These are phyloP conservation scores for Gentiana macrophylla DNA, from an alignment of 257 asterid genomes.

Conservation along the genomic window DNA sequence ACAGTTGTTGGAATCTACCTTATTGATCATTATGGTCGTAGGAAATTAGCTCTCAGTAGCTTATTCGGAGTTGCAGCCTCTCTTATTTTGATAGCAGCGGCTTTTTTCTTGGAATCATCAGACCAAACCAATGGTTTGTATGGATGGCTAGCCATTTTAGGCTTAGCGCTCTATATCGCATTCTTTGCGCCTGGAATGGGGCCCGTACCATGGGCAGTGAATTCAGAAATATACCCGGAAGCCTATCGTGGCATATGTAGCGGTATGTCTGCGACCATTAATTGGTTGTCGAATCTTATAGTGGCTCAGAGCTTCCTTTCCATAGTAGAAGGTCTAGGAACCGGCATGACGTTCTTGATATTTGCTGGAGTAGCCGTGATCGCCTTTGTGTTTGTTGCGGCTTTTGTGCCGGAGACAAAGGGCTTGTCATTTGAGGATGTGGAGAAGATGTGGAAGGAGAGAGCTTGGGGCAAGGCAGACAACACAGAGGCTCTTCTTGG, in stretches of 20 bases:
- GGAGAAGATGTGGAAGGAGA: slow-evolving; percentile 71
- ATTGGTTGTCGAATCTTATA: slow-evolving; percentile 78
- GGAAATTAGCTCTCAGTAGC: slow-evolving; percentile 67
- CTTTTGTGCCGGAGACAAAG: slow-evolving; percentile 81
- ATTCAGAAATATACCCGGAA: slow-evolving; percentile 85
- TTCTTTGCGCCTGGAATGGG: slow-evolving; percentile 94
- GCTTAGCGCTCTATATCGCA: slow-evolving; percentile 67
- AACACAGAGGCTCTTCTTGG: slow-evolving; percentile 37
- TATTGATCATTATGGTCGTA: slow-evolving; percentile 72
- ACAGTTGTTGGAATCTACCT: slow-evolving; percentile 77
- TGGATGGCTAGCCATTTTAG: slow-evolving; percentile 78
- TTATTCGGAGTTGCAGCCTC: slow-evolving; percentile 68
- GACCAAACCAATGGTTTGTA: slow-evolving; percentile 20
- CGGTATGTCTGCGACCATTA: slow-evolving; percentile 95
- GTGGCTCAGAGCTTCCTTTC: slow-evolving; percentile 82
- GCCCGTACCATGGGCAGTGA: slow-evolving; percentile 90
- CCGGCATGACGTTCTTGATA: slow-evolving; percentile 61
- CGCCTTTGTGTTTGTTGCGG: slow-evolving; percentile 53
- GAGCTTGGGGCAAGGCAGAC: slow-evolving; percentile 36
- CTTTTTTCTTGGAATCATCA: slow-evolving; percentile 45
- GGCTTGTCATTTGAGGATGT: slow-evolving; percentile 84
- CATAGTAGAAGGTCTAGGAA: slow-evolving; percentile 49
- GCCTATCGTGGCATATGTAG: slow-evolving; percentile 78
- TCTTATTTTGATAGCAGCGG: slow-evolving; percentile 43
- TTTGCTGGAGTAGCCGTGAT: slow-evolving; percentile 55